These are phyloP conservation scores for Anthoceros angustus DNA, from an alignment of 225 moss, liverwort and hornwort genomes.

Conservation along the genomic window DNA sequence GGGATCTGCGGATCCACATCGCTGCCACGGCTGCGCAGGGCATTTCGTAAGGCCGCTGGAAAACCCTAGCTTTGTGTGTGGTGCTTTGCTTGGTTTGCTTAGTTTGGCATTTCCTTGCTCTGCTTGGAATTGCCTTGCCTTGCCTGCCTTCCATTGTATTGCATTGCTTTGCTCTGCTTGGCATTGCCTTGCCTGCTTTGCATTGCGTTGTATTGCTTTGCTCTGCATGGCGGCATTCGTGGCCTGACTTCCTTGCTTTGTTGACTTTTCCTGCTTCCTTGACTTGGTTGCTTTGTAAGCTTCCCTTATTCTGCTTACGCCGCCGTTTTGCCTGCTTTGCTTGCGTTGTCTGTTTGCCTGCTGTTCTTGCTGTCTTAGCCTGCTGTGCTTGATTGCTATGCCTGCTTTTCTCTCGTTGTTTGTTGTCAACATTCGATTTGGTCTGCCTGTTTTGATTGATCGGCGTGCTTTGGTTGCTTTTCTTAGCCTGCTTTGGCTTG, in stretches of 20 bases:
- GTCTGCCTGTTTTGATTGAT: background rate
- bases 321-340: background rate
- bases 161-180: too few relatives aligned
- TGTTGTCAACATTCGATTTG: background rate
- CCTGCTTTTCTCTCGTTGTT: too few relatives aligned
- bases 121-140: background rate
- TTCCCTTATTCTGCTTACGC: background rate
- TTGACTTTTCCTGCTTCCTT: background rate
- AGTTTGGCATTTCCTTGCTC: too few relatives aligned
- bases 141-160: too few relatives aligned
- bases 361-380: background rate
- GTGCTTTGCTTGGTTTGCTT: too few relatives aligned
- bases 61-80: too few relatives aligned
- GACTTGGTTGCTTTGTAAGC: too few relatives aligned
- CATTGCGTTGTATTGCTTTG: too few relatives aligned
- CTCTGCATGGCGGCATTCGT: too few relatives aligned
- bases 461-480: background rate
- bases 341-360: background rate
- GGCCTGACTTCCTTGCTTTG: too few relatives aligned
- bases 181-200: too few relatives aligned
- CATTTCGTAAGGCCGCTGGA: constrained; percentile 46
- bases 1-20: constrained; percentile 67
- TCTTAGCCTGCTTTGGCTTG: background rate
- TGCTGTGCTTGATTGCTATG: background rate
- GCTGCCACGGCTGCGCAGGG: constrained; percentile 68